phyloP scores from a whole-genome alignment of 2,329 filamentous ascomycete species.

The Stenocarpella maydis region DNA sequence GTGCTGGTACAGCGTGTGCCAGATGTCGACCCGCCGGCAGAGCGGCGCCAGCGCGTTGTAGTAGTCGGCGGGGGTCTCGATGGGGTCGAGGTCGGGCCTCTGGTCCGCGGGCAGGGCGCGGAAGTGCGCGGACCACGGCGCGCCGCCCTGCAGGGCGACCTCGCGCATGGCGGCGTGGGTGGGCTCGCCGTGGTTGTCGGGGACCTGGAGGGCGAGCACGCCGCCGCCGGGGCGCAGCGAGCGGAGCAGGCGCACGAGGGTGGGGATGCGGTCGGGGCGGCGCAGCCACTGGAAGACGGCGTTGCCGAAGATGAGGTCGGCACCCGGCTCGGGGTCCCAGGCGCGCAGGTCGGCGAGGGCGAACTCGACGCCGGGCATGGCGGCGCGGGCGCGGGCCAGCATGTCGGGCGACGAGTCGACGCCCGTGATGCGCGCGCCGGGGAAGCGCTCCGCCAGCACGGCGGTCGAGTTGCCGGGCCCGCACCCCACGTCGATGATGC shows the following conservation, averaged over 20 bases:
- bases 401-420: conserved; percentile 65
- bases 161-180: conserved; percentile 60
- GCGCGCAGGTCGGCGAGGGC: conserved; percentile 53
- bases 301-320: conserved; percentile 62
- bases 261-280: conserved; percentile 50
- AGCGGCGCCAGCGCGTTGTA: conserved; percentile 58
- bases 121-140: conserved; percentile 38
- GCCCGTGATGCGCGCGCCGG: conserved; percentile 55
- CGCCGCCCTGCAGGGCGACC: conserved; percentile 46
- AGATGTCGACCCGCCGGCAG: conserved; percentile 56
- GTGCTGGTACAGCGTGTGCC: conserved; percentile 64
- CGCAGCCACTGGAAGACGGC: conserved; percentile 68
- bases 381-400: conserved; percentile 56
- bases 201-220: conserved; percentile 61
- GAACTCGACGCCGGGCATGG: conserved; percentile 54
- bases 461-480: conserved; percentile 67
- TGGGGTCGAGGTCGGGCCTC: conserved; percentile 52
- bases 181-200: conserved; percentile 57
- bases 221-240: conserved; percentile 53
- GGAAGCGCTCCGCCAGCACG: conserved; percentile 56
- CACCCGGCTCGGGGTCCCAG: conserved; percentile 45
- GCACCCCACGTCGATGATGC: conserved; percentile 66
- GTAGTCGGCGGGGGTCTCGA: conserved; percentile 55
- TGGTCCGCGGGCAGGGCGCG: conserved; percentile 38
- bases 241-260: conserved; percentile 53